Evolutionary conservation across 176 grass and related monocot species (phyloP).

Genomic region (Rhynchospora tenuis): DNA sequence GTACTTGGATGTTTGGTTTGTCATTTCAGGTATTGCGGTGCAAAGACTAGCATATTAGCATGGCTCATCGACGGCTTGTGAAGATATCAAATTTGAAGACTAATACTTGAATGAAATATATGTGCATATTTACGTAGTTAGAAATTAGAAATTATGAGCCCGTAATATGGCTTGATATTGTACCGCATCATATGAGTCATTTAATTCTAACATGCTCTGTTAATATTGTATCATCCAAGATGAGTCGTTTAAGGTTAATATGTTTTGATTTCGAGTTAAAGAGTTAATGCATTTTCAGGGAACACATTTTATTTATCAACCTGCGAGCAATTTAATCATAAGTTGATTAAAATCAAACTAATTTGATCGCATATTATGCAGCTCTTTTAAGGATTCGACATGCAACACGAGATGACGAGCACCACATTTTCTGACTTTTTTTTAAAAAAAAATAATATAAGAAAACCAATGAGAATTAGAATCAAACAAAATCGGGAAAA

Average conservation of each 20-base stretch:
- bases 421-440: background rate
- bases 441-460: background rate
- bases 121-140: background rate
- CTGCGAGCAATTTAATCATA: background rate
- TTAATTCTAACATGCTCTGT: background rate
- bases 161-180: background rate
- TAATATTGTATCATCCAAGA: too few relatives aligned
- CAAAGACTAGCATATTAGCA: background rate
- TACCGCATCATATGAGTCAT: background rate
- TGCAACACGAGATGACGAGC: background rate
- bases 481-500: background rate
- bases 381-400: background rate
- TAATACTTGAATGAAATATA: too few relatives aligned
- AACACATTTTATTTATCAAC: background rate
- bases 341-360: background rate
- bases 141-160: background rate
- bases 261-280: too few relatives aligned
- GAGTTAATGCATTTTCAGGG: background rate
- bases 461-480: background rate
- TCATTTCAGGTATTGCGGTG: background rate
- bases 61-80: background rate
- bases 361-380: background rate
- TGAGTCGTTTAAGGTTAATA: too few relatives aligned
- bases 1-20: background rate
- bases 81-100: background rate